Evolutionary conservation across 2,329 filamentous ascomycete species (phyloP).

Genomic region (Aureobasidium sp.): DNA sequence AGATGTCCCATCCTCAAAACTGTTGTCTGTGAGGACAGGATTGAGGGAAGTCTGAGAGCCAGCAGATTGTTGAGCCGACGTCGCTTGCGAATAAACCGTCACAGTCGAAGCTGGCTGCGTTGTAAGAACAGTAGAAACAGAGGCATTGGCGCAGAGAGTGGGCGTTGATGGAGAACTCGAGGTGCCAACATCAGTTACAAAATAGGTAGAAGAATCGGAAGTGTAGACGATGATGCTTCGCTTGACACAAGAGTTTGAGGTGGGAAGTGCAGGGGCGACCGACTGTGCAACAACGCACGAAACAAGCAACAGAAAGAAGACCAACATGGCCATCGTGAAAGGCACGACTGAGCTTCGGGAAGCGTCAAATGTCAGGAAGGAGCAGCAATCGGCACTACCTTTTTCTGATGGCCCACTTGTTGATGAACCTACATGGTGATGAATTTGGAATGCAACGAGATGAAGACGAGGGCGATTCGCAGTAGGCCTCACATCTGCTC

Average conservation of each 20-base stretch:
- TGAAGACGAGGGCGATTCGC: neutral
- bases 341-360: neutral
- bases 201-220: neutral
- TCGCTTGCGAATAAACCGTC: neutral
- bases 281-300: neutral
- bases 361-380: neutral
- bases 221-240: neutral
- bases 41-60: neutral
- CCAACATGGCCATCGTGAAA: neutral
- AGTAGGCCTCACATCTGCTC: neutral
- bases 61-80: neutral
- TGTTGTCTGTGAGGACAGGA: neutral
- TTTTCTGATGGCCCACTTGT: neutral
- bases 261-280: neutral
- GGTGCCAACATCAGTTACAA: neutral
- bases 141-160: neutral
- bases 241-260: neutral
- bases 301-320: neutral
- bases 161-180: neutral
- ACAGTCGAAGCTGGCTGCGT: neutral
- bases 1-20: neutral
- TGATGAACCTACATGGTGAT: neutral
- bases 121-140: neutral
- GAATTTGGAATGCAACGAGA: neutral
- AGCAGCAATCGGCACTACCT: neutral